phyloP scores from a whole-genome alignment of 371 early-diverging fungal species.

The Conidiobolus incongruus region DNA sequence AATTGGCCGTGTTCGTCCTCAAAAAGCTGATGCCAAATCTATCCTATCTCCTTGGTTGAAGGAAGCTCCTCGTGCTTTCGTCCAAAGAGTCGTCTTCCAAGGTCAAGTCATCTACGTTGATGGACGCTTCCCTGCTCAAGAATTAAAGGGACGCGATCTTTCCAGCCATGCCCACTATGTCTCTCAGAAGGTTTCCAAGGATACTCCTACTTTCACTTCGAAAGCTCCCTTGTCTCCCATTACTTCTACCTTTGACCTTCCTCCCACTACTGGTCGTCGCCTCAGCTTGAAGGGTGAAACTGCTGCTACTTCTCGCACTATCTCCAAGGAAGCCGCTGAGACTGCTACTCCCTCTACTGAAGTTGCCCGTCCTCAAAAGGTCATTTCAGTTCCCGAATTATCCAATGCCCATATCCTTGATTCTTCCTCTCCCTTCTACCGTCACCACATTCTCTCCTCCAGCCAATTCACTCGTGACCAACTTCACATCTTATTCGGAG shows the following conservation, averaged over 20 bases:
- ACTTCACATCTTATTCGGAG: constrained; percentile 79
- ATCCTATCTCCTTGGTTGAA: constrained; percentile 12
- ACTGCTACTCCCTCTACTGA: too few species aligned
- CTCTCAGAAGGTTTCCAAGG: neutral
- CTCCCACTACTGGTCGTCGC: constrained; percentile 7
- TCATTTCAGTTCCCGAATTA: constrained; percentile 13
- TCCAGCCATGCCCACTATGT: too few species aligned
- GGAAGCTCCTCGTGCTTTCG: constrained; percentile 17
- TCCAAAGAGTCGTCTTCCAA: constrained; percentile 69
- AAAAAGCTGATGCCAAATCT: constrained; percentile 17
- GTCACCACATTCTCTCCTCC: constrained; percentile 71
- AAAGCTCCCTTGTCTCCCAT: neutral
- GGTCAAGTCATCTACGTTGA: constrained; percentile 69
- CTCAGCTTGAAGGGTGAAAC: neutral
- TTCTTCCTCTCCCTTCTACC: constrained; percentile 77
- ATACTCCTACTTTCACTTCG: neutral
- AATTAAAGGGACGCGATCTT: constrained; percentile 10
- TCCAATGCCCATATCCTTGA: too few species aligned
- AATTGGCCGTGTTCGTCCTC: constrained; percentile 24
- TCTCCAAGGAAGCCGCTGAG: neutral
- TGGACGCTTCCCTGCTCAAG: too few species aligned
- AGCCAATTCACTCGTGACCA: constrained; percentile 77
- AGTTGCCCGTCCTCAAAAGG: too few species aligned
- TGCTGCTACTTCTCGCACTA: neutral
- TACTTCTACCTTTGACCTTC: neutral